phyloP scores from a whole-genome alignment of 257 asterid genomes.

The Salvia miltiorrhiza region DNA sequence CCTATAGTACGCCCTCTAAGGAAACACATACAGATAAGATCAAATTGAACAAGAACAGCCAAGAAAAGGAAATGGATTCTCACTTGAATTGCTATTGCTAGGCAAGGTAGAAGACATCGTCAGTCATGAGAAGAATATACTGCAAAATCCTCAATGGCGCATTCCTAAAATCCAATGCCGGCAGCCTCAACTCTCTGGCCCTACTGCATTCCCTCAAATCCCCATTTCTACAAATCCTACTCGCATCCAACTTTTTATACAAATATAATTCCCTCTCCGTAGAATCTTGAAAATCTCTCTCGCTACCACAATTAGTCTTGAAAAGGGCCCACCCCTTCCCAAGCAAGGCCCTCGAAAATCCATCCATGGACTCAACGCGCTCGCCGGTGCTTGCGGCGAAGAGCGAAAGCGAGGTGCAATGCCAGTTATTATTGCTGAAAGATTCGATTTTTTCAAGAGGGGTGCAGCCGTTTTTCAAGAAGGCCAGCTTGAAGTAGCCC shows the following conservation, averaged over 20 bases:
- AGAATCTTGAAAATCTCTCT: slow-evolving; percentile 19
- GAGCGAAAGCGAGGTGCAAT: slow-evolving; percentile 38
- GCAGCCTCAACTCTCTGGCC: slow-evolving; percentile 58
- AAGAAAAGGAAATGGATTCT: background rate
- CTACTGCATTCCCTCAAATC: slow-evolving; percentile 39
- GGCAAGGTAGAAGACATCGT: slow-evolving; percentile 53
- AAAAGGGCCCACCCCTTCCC: slow-evolving; percentile 66
- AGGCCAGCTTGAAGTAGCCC: slow-evolving; percentile 61
- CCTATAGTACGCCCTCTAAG: no score
- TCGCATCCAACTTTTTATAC: slow-evolving; percentile 43
- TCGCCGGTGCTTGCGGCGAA: slow-evolving; percentile 29
- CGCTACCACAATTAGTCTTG: slow-evolving; percentile 26
- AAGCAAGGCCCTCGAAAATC: slow-evolving; percentile 50
- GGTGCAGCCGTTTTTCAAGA: slow-evolving; percentile 30
- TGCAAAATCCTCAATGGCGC: slow-evolving; percentile 64
- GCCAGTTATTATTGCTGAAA: slow-evolving; percentile 50
- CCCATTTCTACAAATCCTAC: slow-evolving; percentile 31
- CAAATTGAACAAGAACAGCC: background rate
- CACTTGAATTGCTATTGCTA: slow-evolving; percentile 42
- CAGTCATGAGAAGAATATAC: slow-evolving; percentile 66
- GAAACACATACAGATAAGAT: background rate
- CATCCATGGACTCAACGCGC: slow-evolving; percentile 49
- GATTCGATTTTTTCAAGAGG: slow-evolving; percentile 34
- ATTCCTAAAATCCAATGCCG: slow-evolving; percentile 48
- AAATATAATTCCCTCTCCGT: slow-evolving; percentile 25